Conservation (phyloP, 2,329 filamentous ascomycete genomes). For the Botrytis fragariae region DNA sequence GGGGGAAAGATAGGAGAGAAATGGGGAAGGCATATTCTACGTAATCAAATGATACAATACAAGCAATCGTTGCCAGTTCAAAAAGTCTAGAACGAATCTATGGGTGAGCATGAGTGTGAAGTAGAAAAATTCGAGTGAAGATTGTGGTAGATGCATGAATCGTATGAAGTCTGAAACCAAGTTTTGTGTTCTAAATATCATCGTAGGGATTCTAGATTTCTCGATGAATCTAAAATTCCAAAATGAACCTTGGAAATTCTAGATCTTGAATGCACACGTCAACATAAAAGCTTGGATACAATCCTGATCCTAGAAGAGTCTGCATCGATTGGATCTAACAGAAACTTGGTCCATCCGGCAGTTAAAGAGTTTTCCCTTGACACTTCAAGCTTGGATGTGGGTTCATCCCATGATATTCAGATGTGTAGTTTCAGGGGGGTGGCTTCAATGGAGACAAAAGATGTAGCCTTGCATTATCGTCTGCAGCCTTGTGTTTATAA, state of each 20-base stretch:
- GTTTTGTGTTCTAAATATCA: neutral
- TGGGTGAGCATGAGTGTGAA: neutral
- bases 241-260: neutral
- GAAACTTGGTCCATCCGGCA: neutral
- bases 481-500: neutral
- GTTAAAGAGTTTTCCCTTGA: neutral
- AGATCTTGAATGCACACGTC: conserved; percentile 1
- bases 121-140: neutral
- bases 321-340: neutral
- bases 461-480: neutral
- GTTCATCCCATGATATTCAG: neutral
- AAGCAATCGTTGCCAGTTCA: conserved; percentile 12
- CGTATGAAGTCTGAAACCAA: neutral
- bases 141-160: neutral
- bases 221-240: neutral
- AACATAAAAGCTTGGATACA: conserved; percentile 19
- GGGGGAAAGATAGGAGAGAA: conserved; percentile 14
- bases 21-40: conserved; percentile 26
- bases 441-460: neutral
- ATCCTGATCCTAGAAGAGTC: conserved; percentile 10
- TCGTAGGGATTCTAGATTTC: neutral
- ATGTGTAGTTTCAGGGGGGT: neutral
- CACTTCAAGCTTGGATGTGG: conserved; percentile 7
- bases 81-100: neutral
- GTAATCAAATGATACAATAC: conserved; percentile 27